phyloP scores from a whole-genome alignment of 116 monocot species.

The Cymodocea nodosa region DNA sequence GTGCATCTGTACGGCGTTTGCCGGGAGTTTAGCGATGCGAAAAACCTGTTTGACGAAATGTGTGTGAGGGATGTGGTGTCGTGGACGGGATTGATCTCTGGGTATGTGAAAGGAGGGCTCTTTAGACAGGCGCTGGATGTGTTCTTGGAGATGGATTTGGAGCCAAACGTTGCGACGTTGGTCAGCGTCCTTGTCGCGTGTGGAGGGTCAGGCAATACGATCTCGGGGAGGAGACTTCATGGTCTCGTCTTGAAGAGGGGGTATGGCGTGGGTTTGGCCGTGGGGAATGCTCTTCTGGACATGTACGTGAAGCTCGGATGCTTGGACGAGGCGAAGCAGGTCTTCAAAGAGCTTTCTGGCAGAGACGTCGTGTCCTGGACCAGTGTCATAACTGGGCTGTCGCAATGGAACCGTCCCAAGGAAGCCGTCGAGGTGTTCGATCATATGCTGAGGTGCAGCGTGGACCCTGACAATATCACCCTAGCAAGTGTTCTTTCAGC shows the following conservation, averaged over 20 bases:
- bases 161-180: constrained; percentile 40
- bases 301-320: constrained; percentile 61
- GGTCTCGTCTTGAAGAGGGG: constrained; percentile 25
- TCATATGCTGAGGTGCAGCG: constrained; percentile 31
- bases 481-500: constrained; percentile 51
- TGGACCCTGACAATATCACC: constrained; percentile 56
- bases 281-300: constrained; percentile 51
- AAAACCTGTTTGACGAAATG: constrained; percentile 53
- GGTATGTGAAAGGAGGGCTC: constrained; percentile 35
- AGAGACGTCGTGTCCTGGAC: constrained; percentile 69
- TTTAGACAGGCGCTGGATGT: constrained; percentile 21
- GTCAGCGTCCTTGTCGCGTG: constrained; percentile 49
- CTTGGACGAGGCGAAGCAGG: constrained; percentile 30
- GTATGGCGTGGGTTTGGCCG: constrained; percentile 8
- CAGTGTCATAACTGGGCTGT: constrained; percentile 47
- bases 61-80: constrained; percentile 46
- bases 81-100: constrained; percentile 63
- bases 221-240: constrained; percentile 36
- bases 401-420: constrained; percentile 30
- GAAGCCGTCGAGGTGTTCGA: constrained; percentile 49
- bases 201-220: constrained; percentile 21
- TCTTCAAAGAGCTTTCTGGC: constrained; percentile 33
- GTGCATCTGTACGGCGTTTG: constrained; percentile 32
- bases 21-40: constrained; percentile 15
- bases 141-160: constrained; percentile 44